Conservation (phyloP, 139 green algal genomes). For the Chlorella sp. region DNA sequence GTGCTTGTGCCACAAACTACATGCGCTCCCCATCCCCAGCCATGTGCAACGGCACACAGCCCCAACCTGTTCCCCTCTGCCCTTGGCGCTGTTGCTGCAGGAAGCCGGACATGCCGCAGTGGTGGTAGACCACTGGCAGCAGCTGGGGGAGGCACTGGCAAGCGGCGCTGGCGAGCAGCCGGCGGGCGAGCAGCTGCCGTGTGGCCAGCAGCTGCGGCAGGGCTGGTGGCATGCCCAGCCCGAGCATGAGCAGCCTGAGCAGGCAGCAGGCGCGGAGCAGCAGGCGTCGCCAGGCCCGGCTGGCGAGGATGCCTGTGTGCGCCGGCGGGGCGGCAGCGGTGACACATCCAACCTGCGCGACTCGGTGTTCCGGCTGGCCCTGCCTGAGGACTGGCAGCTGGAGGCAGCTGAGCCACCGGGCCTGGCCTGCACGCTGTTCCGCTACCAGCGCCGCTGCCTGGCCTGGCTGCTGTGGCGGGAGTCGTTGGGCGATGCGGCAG, state of each 20-base stretch:
- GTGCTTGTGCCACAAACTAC: no score
- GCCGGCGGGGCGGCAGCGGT: no score
- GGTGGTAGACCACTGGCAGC: neutral
- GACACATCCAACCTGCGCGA: conserved; percentile 42
- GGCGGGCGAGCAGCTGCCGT: neutral
- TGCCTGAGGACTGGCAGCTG: conserved; percentile 48
- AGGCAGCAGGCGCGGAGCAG: neutral
- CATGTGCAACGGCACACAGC: no score
- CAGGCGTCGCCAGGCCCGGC: no score
- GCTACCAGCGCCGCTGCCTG: conserved; percentile 68
- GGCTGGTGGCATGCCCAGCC: conserved; percentile 3
- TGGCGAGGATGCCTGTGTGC: neutral
- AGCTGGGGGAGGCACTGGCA: neutral
- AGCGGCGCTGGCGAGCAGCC: neutral
- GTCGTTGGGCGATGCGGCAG: conserved; percentile 1
- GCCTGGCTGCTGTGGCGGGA: conserved; percentile 74
- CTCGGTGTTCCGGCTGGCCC: conserved; percentile 50
- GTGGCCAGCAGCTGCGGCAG: neutral
- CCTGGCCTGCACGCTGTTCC: conserved; percentile 63
- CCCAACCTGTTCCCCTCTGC: no score
- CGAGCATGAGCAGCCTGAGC: neutral
- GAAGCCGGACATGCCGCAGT: neutral
- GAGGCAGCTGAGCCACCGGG: conserved; percentile 50
- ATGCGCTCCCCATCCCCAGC: no score
- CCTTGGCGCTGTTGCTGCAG: neutral